These are phyloP conservation scores for Rubus idaeus DNA, from an alignment of 306 rosid species.

Conservation along the genomic window DNA sequence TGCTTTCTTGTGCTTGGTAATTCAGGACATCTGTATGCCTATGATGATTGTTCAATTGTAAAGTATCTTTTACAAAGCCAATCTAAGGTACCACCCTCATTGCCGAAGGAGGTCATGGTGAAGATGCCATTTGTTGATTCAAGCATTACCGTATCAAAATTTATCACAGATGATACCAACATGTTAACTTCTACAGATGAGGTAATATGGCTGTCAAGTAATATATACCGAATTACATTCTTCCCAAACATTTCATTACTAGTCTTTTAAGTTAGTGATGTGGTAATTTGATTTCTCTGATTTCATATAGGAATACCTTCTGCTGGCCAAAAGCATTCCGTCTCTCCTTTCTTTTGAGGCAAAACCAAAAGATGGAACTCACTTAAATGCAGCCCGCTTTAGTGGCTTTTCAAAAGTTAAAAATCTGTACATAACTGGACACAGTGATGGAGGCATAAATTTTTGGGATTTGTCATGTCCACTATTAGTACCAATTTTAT, in stretches of 20 bases:
- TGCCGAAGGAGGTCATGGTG: slow-evolving; percentile 70
- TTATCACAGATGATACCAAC: slow-evolving; percentile 51
- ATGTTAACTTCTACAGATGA: slow-evolving; percentile 45
- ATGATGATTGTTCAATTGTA: slow-evolving; percentile 68
- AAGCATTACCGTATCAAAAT: slow-evolving; percentile 59
- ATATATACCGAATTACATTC: background rate
- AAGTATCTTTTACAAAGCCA: slow-evolving; percentile 73
- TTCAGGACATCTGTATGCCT: slow-evolving; percentile 62
- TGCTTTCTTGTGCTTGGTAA: slow-evolving; percentile 67
- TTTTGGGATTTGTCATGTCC: slow-evolving; percentile 89
- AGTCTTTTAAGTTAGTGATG: slow-evolving; percentile 14
- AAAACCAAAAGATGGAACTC: slow-evolving; percentile 56
- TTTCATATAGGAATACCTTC: slow-evolving; percentile 52
- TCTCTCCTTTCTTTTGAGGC: slow-evolving; percentile 52
- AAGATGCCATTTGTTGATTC: slow-evolving; percentile 77
- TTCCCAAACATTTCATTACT: slow-evolving; percentile 4
- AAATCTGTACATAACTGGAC: slow-evolving; percentile 85
- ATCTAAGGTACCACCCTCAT: slow-evolving; percentile 56
- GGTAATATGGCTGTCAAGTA: slow-evolving; percentile 42
- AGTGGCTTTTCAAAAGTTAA: slow-evolving; percentile 65
- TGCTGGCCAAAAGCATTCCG: slow-evolving; percentile 54
- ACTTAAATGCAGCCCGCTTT: slow-evolving; percentile 45
- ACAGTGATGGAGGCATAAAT: slow-evolving; percentile 63
- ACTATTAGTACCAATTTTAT: slow-evolving; percentile 56
- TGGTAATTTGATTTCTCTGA: slow-evolving; percentile 25